These are phyloP conservation scores for Cadophora gregata DNA, from an alignment of 2,329 filamentous ascomycete species.

Conservation along the genomic window DNA sequence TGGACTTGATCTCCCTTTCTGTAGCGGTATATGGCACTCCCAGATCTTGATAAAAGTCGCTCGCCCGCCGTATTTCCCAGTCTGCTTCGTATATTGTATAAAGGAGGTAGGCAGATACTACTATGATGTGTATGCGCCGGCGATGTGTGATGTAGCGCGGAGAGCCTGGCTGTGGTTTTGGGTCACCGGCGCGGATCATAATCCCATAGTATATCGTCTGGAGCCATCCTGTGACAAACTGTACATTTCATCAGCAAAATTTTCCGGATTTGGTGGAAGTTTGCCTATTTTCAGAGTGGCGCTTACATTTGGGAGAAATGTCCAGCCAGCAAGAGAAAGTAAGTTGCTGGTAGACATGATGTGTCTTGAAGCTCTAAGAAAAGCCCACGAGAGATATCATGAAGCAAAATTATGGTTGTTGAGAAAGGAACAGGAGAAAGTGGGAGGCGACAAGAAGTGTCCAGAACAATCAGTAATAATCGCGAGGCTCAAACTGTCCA, in stretches of 20 bases:
- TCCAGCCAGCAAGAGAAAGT: constrained; percentile 64
- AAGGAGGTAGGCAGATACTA: constrained; percentile 82
- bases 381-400: constrained; percentile 17
- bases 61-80: constrained; percentile 72
- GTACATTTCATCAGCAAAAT: constrained; percentile 28
- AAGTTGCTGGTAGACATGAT: constrained; percentile 44
- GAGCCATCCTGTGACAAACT: constrained; percentile 79
- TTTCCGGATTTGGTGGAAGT: background rate
- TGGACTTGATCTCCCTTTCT: constrained; percentile 80
- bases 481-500: constrained; percentile 30
- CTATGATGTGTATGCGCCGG: constrained; percentile 80
- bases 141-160: constrained; percentile 75
- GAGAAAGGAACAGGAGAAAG: constrained; percentile 1
- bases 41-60: constrained; percentile 82
- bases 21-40: constrained; percentile 71
- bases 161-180: constrained; percentile 74
- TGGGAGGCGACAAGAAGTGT: background rate
- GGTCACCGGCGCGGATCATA: constrained; percentile 87
- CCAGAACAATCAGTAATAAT: background rate
- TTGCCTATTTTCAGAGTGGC: constrained; percentile 7
- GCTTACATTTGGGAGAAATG: constrained; percentile 64
- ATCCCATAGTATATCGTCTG: constrained; percentile 87
- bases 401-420: constrained; percentile 12
- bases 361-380: background rate
- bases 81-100: constrained; percentile 95